These are phyloP conservation scores for Adansonia madagascariensis DNA, from an alignment of 441 rosid species.

Conservation along the genomic window DNA sequence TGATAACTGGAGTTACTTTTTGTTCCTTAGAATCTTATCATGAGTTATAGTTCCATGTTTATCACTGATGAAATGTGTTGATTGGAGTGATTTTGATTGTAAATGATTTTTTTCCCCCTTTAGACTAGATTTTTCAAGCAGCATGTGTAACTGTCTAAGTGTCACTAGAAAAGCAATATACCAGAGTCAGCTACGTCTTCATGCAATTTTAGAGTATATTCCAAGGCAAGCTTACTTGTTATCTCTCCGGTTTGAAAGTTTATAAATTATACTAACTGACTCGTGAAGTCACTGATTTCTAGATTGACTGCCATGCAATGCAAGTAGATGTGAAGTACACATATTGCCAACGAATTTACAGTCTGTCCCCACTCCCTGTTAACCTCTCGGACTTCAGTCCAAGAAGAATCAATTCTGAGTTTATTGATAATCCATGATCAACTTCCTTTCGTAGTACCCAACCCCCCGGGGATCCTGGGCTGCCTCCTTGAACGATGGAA, in stretches of 20 bases:
- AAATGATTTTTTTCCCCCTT: not conserved
- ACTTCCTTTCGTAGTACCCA: not conserved
- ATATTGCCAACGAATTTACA: not conserved
- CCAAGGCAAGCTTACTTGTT: conserved; percentile 16
- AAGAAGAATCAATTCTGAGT: not conserved
- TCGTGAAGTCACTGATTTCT: not conserved
- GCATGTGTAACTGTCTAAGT: conserved; percentile 13
- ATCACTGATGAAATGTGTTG: conserved; percentile 14
- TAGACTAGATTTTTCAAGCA: conserved; percentile 15
- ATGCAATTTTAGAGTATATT: not conserved
- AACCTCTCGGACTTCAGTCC: not conserved
- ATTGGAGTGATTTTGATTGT: not conserved
- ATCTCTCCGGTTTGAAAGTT: conserved; percentile 6
- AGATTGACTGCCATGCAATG: not conserved
- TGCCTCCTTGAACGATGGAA: not conserved
- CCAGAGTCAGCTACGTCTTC: conserved; percentile 10
- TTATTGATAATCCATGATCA: not conserved
- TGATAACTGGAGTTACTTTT: not conserved
- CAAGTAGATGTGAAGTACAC: not conserved
- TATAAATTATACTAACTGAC: not conserved
- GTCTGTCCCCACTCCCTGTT: not conserved
- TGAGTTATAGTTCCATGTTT: conserved; percentile 7
- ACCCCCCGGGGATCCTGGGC: not conserved
- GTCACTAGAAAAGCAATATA: conserved; percentile 25
- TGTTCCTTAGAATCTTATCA: conserved; percentile 22